phyloP scores from a whole-genome alignment of 2,329 filamentous ascomycete genomes.

The Cercospora beticola region DNA sequence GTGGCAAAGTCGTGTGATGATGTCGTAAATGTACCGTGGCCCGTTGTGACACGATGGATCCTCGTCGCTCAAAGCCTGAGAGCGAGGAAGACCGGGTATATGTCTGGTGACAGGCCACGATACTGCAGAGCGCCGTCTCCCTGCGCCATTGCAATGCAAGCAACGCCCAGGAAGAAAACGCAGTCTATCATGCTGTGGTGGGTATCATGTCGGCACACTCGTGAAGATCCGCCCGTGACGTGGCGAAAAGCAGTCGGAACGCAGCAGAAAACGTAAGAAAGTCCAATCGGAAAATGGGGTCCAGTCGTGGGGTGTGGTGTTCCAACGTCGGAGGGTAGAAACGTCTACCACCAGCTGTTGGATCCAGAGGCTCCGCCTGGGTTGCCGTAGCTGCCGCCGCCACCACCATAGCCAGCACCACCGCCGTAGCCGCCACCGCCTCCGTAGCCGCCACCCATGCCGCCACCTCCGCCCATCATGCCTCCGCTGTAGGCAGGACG shows the following conservation, averaged over 20 bases:
- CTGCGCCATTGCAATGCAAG: conserved; percentile 30
- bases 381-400: conserved; percentile 41
- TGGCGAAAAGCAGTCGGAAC: conserved; percentile 22
- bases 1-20: conserved; percentile 23
- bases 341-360: conserved; percentile 31
- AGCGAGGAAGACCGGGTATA: conserved; percentile 19
- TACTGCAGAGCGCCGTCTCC: conserved; percentile 27
- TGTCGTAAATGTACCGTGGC: conserved; percentile 28
- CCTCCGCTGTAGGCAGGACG: conserved; percentile 63
- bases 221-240: conserved; percentile 27
- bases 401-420: conserved; percentile 54
- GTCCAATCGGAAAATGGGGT: conserved; percentile 15
- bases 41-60: conserved; percentile 20
- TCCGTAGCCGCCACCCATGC: conserved; percentile 53
- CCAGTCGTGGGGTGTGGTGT: conserved; percentile 14
- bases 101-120: conserved; percentile 23
- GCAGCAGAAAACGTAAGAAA: conserved; percentile 17
- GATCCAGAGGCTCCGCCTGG: conserved; percentile 26
- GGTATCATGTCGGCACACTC: conserved; percentile 32
- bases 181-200: conserved; percentile 31
- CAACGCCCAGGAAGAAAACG: conserved; percentile 29
- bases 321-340: conserved; percentile 5
- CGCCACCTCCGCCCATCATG: conserved; percentile 50
- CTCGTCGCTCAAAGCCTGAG: conserved; percentile 29
- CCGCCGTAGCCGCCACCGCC: conserved; percentile 51